phyloP scores from a whole-genome alignment of 2,329 filamentous ascomycete genomes.

The Claviceps spartinae region DNA sequence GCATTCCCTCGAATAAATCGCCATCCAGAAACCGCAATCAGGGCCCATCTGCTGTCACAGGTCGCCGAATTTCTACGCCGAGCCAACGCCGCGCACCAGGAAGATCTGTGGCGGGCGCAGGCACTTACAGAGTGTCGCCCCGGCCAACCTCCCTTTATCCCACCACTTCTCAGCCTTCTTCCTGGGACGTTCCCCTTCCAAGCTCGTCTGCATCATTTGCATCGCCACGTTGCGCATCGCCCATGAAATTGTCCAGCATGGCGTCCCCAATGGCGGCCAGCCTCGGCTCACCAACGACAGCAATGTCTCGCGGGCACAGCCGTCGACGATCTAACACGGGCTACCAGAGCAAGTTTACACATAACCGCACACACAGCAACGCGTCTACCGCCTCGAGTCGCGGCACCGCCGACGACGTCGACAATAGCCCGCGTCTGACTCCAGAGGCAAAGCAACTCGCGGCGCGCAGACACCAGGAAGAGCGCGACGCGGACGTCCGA shows the following conservation, averaged over 20 bases:
- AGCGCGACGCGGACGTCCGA: slow-evolving; percentile 64
- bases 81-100: slow-evolving; percentile 17
- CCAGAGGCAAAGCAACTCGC: slow-evolving; percentile 62
- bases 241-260: slow-evolving; percentile 30
- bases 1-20: slow-evolving; percentile 12
- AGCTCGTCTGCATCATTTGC: slow-evolving; percentile 20
- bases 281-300: slow-evolving; percentile 14
- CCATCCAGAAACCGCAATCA: slow-evolving; percentile 20
- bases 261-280: slow-evolving; percentile 5
- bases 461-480: slow-evolving; percentile 56
- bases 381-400: slow-evolving; percentile 27
- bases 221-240: slow-evolving; percentile 20
- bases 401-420: slow-evolving; percentile 8
- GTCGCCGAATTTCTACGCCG: slow-evolving; percentile 31
- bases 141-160: slow-evolving; percentile 23
- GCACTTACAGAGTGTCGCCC: background rate
- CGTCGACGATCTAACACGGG: slow-evolving; percentile 7
- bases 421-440: slow-evolving; percentile 36
- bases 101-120: slow-evolving; percentile 11
- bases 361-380: slow-evolving; percentile 33
- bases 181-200: slow-evolving; percentile 9
- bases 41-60: slow-evolving; percentile 19
- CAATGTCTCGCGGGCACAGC: slow-evolving; percentile 8
- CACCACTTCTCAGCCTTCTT: slow-evolving; percentile 3
- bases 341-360: slow-evolving; percentile 9